Conservation (phyloP, 2,329 filamentous ascomycete species). For the Cladophialophora carrionii region DNA sequence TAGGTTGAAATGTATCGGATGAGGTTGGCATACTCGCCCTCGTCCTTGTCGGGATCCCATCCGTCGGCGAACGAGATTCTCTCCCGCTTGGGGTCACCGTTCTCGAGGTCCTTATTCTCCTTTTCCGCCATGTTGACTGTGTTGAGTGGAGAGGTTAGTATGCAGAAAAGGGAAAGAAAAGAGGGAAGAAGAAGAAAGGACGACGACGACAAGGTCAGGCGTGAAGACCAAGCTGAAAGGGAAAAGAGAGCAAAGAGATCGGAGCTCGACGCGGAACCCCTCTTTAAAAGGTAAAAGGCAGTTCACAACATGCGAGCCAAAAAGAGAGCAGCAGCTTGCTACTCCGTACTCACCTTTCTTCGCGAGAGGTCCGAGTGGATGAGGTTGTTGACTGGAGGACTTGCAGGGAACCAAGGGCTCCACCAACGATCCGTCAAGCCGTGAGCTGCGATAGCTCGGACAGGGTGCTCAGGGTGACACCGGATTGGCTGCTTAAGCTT, state of each 20-base stretch:
- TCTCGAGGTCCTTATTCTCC: slow-evolving; percentile 41
- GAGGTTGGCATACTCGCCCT: slow-evolving; percentile 67
- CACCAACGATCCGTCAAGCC: slow-evolving; percentile 39
- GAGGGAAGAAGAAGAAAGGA: slow-evolving; percentile 34
- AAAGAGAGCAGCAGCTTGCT: slow-evolving; percentile 30
- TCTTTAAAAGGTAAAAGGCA: slow-evolving; percentile 40
- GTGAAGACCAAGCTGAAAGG: slow-evolving; percentile 39
- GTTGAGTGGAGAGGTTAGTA: slow-evolving; percentile 39
- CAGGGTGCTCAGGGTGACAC: slow-evolving; percentile 31
- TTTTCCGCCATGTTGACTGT: slow-evolving; percentile 40
- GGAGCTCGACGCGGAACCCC: slow-evolving; percentile 37
- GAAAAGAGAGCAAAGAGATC: slow-evolving; percentile 30
- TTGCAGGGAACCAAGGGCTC: slow-evolving; percentile 34
- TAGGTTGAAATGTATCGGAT: slow-evolving; percentile 71
- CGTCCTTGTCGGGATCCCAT: slow-evolving; percentile 40
- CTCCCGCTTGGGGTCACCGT: slow-evolving; percentile 40
- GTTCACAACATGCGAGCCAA: slow-evolving; percentile 37
- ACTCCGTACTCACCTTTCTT: slow-evolving; percentile 32
- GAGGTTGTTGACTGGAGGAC: slow-evolving; percentile 34
- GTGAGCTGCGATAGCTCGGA: slow-evolving; percentile 40
- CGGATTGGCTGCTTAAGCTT: slow-evolving; percentile 41
- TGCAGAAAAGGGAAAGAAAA: slow-evolving; percentile 35
- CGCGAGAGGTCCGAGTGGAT: slow-evolving; percentile 24
- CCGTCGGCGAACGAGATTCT: slow-evolving; percentile 41
- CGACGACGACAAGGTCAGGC: slow-evolving; percentile 38